Conservation (phyloP, 2,329 filamentous ascomycete genomes). For the Pseudocercospora eumusae region DNA sequence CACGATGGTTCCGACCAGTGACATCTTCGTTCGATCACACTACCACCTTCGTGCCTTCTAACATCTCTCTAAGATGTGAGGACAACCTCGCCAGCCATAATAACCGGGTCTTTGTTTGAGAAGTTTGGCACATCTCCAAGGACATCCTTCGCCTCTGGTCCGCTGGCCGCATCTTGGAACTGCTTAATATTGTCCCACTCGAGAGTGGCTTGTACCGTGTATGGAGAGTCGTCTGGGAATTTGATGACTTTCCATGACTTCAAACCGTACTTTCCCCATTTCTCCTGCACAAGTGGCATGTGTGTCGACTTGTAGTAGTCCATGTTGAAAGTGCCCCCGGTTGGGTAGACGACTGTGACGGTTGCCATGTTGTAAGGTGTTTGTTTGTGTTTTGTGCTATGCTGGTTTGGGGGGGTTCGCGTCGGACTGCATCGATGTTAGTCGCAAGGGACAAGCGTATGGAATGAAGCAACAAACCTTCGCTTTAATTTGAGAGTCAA, state of each 20-base stretch:
- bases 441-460: not conserved
- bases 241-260: conserved; percentile 40
- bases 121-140: conserved; percentile 42
- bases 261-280: conserved; percentile 38
- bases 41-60: not conserved
- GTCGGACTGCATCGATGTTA: not conserved
- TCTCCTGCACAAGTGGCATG: conserved; percentile 42
- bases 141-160: conserved; percentile 31
- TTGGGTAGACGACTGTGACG: conserved; percentile 41
- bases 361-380: conserved; percentile 22
- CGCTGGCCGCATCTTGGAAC: conserved; percentile 34
- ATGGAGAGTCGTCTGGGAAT: conserved; percentile 36
- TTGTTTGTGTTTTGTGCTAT: not conserved
- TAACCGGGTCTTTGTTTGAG: conserved; percentile 39
- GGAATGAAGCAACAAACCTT: not conserved
- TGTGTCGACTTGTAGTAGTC: conserved; percentile 44
- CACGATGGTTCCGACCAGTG: not conserved
- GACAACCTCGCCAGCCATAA: conserved; percentile 37
- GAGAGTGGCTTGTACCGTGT: conserved; percentile 40
- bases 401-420: not conserved
- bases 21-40: not conserved
- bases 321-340: conserved; percentile 43
- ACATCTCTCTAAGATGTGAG: conserved; percentile 13
- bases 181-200: conserved; percentile 35
- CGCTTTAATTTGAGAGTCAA: not conserved